Evolutionary conservation across 495 filamentous ascomycete genomes (phyloP), one percentile per base, ranked within the genome.

Genomic region (Penicillium mononematosum): DNA sequence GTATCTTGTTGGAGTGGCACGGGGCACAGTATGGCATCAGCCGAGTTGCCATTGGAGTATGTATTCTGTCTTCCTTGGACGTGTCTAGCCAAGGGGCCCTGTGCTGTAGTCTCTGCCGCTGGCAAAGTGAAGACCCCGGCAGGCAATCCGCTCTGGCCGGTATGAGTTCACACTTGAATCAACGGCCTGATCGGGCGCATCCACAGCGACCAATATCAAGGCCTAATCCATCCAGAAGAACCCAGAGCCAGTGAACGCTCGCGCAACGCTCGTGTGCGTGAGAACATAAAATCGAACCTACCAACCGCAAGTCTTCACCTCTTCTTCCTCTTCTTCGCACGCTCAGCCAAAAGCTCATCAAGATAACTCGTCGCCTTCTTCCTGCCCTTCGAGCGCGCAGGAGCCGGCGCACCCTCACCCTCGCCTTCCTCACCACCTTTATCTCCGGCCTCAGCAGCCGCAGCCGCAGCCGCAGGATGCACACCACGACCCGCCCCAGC

Each of bases 321-420:
- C 68, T 79, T 82, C 66, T 78, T 82, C 49, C 75, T 81, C 64
- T 81, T 81, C 60, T 77, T 78, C n/a, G 70, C 72, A 56, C 78
- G 73, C 46, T 81, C 75, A 22, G 71, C 70, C 42, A 83, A 60
- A 41, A 82, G 63, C 53, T 81, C 77, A 69, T 83, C 81, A 52
- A 83, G 58, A 54, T 79, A 83, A 44, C 75, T 78, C 10, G 73
- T 75, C 11, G 71, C 69, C 63, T 75, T 75, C 55, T 70, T 76
- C 58, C 60, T 70, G 31, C 68, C 62, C 46, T 70, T 75, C 4
- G 58, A 60, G 16, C 61, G 50, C 19, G 58, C 52, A 55, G 51
- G 60, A 48, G 60, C 39, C 29, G 50, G 16, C 8, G 17, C 45
- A 34, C 6, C 36, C 44, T 59, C 54, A n/a, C 14, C 52, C 11